A percentile compares a stretch with the other conserved stretches of the same genome.
Conservation (phyloP, 73 alveolate species). For the Paraurostyla sp. region DNA sequence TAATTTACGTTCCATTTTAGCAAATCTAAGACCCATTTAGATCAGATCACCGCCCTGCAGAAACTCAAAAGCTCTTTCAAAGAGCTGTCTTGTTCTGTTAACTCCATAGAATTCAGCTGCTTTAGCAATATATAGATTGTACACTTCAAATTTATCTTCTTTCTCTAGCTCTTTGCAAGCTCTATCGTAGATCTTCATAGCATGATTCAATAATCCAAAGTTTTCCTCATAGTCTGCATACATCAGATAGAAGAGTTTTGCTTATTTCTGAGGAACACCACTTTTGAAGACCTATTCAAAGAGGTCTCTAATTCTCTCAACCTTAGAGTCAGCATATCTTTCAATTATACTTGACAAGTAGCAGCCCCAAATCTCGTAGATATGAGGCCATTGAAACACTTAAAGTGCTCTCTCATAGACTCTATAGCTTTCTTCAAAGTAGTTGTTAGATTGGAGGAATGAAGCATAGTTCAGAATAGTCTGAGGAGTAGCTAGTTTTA, state of each 20-base stretch:
- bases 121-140: constrained; percentile 90
- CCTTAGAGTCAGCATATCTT: constrained; percentile 88
- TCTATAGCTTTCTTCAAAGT: constrained; percentile 85
- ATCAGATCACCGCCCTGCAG: constrained; percentile 86
- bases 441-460: constrained; percentile 70
- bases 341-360: constrained; percentile 80
- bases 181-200: constrained; percentile 90
- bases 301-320: constrained; percentile 97
- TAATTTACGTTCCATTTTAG: constrained; percentile 94
- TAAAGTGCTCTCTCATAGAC: constrained; percentile 87
- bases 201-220: constrained; percentile 95
- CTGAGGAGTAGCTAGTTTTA: constrained; percentile 83
- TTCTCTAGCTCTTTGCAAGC: constrained; percentile 90
- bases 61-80: constrained; percentile 90
- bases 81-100: constrained; percentile 90
- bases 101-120: constrained; percentile 95
- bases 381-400: constrained; percentile 86
- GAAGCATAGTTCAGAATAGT: constrained; percentile 80
- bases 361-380: constrained; percentile 85
- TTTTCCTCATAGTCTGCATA: constrained; percentile 97
- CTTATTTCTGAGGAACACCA: constrained; percentile 82
- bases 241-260: constrained; percentile 89
- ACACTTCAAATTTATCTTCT: constrained; percentile 87
- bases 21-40: constrained; percentile 94
- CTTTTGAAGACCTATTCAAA: constrained; percentile 79